phyloP scores from a whole-genome alignment of 306 rosid genomes.

The Lathyrus oleraceus region DNA sequence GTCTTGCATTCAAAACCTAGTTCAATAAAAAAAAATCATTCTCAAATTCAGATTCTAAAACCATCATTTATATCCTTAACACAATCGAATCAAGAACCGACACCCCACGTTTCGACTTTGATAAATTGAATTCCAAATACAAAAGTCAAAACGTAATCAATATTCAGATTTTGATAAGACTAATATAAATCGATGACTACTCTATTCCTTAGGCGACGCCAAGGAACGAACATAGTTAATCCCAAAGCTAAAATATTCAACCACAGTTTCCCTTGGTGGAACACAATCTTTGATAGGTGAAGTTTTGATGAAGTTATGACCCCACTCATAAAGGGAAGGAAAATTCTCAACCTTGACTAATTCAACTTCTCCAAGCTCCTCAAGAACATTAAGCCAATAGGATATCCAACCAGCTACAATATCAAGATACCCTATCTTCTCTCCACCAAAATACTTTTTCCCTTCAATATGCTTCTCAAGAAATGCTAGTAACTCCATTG shows the following conservation, averaged over 20 bases:
- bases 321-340: conserved; percentile 48
- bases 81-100: background rate
- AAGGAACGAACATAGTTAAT: conserved; percentile 45
- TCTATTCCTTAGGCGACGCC: conserved; percentile 29
- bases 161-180: background rate
- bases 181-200: background rate
- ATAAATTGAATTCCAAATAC: background rate
- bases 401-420: conserved; percentile 39
- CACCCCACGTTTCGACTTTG: background rate
- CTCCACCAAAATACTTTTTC: conserved; percentile 52
- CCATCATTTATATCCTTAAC: too few species aligned
- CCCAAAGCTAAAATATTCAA: conserved; percentile 29
- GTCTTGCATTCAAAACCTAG: background rate
- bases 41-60: background rate
- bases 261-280: conserved; percentile 41
- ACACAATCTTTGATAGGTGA: conserved; percentile 45
- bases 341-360: conserved; percentile 41
- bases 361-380: conserved; percentile 43
- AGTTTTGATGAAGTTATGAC: conserved; percentile 31
- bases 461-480: conserved; percentile 57
- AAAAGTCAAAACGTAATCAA: background rate
- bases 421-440: conserved; percentile 40
- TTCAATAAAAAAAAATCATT: background rate
- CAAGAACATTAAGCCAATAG: conserved; percentile 39
- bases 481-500: conserved; percentile 39